Conservation (phyloP, 2,329 filamentous ascomycete genomes). For the Phialemoniopsis sp. region DNA sequence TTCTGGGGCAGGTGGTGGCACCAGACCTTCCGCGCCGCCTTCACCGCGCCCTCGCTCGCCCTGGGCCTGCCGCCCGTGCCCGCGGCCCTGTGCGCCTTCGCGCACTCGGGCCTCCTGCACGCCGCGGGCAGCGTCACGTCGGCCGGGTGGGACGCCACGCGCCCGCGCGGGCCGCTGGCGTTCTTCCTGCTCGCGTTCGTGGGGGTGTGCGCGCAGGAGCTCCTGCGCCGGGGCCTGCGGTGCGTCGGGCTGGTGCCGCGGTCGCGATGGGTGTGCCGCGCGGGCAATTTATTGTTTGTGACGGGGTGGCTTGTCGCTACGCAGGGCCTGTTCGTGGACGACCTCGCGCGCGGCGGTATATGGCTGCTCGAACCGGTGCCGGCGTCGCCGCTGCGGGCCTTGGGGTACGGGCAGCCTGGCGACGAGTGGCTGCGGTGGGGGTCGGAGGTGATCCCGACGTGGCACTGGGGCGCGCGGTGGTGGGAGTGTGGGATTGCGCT, state of each 20-base stretch:
- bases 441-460: slow-evolving; percentile 42
- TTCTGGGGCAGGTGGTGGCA: slow-evolving; percentile 91
- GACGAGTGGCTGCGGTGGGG: slow-evolving; percentile 68
- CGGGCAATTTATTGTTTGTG: slow-evolving; percentile 59
- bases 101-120: slow-evolving; percentile 66
- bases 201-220: slow-evolving; percentile 59
- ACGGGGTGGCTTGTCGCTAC: slow-evolving; percentile 66
- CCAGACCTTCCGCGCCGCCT: slow-evolving; percentile 76
- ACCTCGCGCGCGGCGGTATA: slow-evolving; percentile 68
- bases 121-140: slow-evolving; percentile 64
- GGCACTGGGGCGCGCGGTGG: slow-evolving; percentile 61
- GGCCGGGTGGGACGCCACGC: slow-evolving; percentile 20
- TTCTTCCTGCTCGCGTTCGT: slow-evolving; percentile 73
- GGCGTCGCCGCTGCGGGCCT: slow-evolving; percentile 61
- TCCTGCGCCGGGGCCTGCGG: slow-evolving; percentile 25
- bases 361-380: slow-evolving; percentile 85
- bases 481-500: slow-evolving; percentile 41
- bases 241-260: slow-evolving; percentile 15
- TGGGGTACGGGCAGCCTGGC: slow-evolving; percentile 58
- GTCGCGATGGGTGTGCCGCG: slow-evolving; percentile 41
- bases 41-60: slow-evolving; percentile 54
- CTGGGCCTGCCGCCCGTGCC: slow-evolving; percentile 32
- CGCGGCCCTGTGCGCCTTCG: slow-evolving; percentile 49
- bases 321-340: slow-evolving; percentile 63
- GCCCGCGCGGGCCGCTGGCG: slow-evolving; percentile 47